These are phyloP conservation scores for Rhynchospora breviuscula DNA, from an alignment of 176 grass and related monocot species.

Conservation along the genomic window DNA sequence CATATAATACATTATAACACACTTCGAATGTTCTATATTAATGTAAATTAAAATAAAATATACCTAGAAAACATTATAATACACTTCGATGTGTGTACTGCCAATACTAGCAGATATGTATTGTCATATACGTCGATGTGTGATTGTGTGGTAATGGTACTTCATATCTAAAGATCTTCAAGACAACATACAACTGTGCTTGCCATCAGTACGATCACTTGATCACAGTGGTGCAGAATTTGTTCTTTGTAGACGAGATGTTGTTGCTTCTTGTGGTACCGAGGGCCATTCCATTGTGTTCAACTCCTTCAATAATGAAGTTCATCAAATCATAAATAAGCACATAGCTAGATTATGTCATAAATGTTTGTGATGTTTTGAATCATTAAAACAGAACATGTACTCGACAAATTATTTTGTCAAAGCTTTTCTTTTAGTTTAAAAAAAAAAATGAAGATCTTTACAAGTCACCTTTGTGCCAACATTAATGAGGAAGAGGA, in stretches of 20 bases:
- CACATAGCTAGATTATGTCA: no score
- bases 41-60: no score
- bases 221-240: slow-evolving; percentile 1
- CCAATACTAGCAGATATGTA: neutral
- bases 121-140: neutral
- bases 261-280: neutral
- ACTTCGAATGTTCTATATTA: no score
- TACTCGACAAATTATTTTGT: no score
- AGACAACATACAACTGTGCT: neutral
- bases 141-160: neutral
- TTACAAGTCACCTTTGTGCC: no score
- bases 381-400: no score
- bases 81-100: no score
- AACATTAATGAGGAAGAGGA: neutral
- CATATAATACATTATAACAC: no score
- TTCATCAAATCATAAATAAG: neutral
- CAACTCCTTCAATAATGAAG: neutral
- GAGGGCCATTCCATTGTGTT: neutral
- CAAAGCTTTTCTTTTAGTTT: no score
- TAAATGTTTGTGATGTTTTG: no score
- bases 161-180: neutral
- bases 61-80: no score
- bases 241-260: neutral
- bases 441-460: no score
- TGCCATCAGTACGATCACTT: neutral